phyloP scores from a whole-genome alignment of 345 rosid genomes.

The Linum lewisii region DNA sequence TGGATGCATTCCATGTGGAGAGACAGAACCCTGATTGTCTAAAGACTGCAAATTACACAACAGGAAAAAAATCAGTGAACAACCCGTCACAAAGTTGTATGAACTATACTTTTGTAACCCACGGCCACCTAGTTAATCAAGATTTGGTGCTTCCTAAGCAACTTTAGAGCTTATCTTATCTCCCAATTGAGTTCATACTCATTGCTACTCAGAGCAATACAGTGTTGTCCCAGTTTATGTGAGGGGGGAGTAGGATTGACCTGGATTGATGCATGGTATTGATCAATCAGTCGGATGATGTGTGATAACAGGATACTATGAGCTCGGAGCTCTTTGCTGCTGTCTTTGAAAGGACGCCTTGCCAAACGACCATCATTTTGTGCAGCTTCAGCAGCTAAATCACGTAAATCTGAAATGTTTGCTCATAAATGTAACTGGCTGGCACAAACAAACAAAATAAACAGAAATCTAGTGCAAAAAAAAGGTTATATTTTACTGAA shows the following conservation, averaged over 20 bases:
- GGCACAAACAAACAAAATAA: too few relatives aligned
- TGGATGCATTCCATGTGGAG: constrained; percentile 17
- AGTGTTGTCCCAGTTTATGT: too few relatives aligned
- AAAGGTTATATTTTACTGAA: neutral
- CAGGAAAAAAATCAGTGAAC: constrained; percentile 3
- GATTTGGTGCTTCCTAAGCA: neutral
- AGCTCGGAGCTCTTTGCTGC: constrained; percentile 46
- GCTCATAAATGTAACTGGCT: neutral
- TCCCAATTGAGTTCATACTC: neutral
- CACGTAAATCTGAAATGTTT: constrained; percentile 38
- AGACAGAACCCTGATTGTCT: constrained; percentile 15
- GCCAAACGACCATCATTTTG: constrained; percentile 74
- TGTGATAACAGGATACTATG: constrained; percentile 46
- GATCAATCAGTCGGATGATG: constrained; percentile 32
- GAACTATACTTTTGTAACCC: too few relatives aligned
- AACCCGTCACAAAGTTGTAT: neutral
- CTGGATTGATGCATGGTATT: constrained; percentile 37
- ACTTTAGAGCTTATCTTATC: neutral
- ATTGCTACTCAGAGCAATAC: too few relatives aligned
- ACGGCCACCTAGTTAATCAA: too few relatives aligned
- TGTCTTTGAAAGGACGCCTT: constrained; percentile 43
- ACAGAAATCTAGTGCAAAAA: neutral
- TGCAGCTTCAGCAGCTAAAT: constrained; percentile 58
- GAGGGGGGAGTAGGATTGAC: constrained; percentile 28
- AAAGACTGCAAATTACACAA: constrained; percentile 28